Base-by-base conservation (phyloP, 768 basidiomycete species). In the Gloeopeniophorella convolvens region DNA sequence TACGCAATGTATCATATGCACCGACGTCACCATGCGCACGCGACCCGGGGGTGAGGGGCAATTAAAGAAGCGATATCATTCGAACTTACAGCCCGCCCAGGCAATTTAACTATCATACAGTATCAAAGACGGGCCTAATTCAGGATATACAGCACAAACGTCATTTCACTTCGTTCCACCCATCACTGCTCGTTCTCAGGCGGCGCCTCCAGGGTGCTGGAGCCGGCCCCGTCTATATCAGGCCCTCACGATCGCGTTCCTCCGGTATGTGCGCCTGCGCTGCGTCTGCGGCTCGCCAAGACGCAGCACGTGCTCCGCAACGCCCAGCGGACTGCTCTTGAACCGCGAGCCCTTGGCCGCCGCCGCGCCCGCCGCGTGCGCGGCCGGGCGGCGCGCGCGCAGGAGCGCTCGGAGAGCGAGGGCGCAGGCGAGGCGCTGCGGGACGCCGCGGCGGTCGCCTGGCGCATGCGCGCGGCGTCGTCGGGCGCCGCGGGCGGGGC, bases 261-360 rank as follows among this genome's bases (percentile, higher is more conserved):
- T 56, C 57, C 41, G 40, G 44, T 39, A 44, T 16, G 21, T 54
- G 48, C 26, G 43, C 58, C 27, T 55, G 57, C 36, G 62, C 52
- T 49, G 54, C 21, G 41, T 51, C 13, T 42, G 39, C 15, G 55
- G 52, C 23, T 42, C 35, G 26, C 37, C 54, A 34, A 18, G 55
- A 47, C 37, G 40, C 48, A 69, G 72, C 26, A 79, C 66, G 60
- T 70, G 67, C 60, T 77, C 77, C 12, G 79, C 75, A 28, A 76
- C 70, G 21, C 75, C 72, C 27, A 85, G 66, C 27, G 83, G 85
- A 60, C 78, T 86, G 60, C 85, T 88, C 77, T 87, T 88, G 67
- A 86, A 89, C 52, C 77, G 72, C 18, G 72, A 68, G 20, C 79
- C 80, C 60, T 80, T 83, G 44, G 60, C 28, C 5, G 48, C 50